Evolutionary conservation across 2,329 filamentous ascomycete species (phyloP).

Genomic region (Escovopsis sp.): DNA sequence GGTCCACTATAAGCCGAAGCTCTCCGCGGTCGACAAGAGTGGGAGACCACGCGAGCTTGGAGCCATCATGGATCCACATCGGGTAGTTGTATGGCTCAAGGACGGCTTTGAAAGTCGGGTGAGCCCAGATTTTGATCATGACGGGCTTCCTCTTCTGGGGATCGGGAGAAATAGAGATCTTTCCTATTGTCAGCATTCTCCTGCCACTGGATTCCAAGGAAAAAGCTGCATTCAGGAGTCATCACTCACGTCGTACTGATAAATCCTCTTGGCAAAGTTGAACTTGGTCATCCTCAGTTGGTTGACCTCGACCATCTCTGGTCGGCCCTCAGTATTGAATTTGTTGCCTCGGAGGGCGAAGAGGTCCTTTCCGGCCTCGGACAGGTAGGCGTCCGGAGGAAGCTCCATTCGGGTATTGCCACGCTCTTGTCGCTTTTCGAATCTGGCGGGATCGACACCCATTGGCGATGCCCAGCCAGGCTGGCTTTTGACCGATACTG

Average conservation of each 20-base stretch:
- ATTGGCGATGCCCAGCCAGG: constrained; percentile 16
- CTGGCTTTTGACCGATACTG: constrained; percentile 1
- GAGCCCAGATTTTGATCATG: constrained; percentile 64
- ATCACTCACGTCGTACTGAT: constrained; percentile 70
- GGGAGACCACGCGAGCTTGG: constrained; percentile 65
- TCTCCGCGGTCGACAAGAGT: constrained; percentile 30
- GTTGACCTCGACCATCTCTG: constrained; percentile 49
- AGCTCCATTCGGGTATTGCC: constrained; percentile 38
- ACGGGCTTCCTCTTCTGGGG: constrained; percentile 46
- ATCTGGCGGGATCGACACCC: constrained; percentile 30
- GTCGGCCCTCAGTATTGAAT: constrained; percentile 43
- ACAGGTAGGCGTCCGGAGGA: constrained; percentile 40
- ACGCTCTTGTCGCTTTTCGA: constrained; percentile 10
- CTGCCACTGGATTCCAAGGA: too few relatives aligned
- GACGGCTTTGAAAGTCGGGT: constrained; percentile 39
- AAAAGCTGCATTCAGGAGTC: neutral
- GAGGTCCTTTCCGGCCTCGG: constrained; percentile 18
- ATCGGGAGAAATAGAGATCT: constrained; percentile 53
- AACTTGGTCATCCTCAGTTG: constrained; percentile 54
- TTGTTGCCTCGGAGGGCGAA: constrained; percentile 21
- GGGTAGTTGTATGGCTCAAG: constrained; percentile 32
- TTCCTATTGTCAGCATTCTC: neutral
- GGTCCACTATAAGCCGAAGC: constrained; percentile 48
- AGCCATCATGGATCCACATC: constrained; percentile 65
- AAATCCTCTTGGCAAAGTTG: constrained; percentile 44